Percentiles rank a stretch among this genome's conserved stretches.
Evolutionary conservation across 495 filamentous ascomycete genomes (phyloP).

Genomic region (Xylaria curta): DNA sequence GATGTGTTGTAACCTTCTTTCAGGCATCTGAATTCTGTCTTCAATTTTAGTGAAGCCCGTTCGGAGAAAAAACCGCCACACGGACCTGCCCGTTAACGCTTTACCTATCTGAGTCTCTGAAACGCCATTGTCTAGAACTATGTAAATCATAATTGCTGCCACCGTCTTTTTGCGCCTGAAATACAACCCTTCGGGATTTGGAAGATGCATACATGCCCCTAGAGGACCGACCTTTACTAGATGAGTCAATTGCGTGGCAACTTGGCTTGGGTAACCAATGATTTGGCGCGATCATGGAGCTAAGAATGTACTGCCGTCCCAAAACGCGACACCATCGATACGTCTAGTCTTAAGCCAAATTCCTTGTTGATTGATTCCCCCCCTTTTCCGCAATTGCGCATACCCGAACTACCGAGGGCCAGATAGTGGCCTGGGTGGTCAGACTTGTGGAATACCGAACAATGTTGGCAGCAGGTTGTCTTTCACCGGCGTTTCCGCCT

Average conservation of each 20-base stretch:
- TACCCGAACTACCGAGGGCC: background rate
- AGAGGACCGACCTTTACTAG: background rate
- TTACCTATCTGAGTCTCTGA: slow-evolving; percentile 1
- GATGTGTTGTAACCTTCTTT: background rate
- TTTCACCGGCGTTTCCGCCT: slow-evolving; percentile 3
- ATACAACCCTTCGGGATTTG: slow-evolving; percentile 4
- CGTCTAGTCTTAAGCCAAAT: background rate
- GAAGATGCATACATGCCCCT: background rate
- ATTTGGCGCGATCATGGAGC: background rate
- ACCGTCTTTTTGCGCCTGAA: background rate
- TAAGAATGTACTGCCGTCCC: background rate
- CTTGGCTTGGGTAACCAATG: background rate
- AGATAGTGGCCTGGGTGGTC: slow-evolving; percentile 11
- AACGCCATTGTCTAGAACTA: background rate
- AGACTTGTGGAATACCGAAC: slow-evolving; percentile 13
- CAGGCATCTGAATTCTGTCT: background rate
- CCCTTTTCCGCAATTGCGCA: background rate
- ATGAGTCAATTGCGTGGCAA: background rate
- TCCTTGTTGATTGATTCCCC: background rate
- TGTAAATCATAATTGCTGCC: background rate
- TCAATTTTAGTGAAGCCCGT: background rate
- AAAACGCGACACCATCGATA: background rate
- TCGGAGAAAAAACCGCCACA: background rate
- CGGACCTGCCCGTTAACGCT: background rate
- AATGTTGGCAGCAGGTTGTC: background rate